Base-by-base conservation (phyloP, 2,329 filamentous ascomycete species). In the Neofusicoccum sp. region DNA sequence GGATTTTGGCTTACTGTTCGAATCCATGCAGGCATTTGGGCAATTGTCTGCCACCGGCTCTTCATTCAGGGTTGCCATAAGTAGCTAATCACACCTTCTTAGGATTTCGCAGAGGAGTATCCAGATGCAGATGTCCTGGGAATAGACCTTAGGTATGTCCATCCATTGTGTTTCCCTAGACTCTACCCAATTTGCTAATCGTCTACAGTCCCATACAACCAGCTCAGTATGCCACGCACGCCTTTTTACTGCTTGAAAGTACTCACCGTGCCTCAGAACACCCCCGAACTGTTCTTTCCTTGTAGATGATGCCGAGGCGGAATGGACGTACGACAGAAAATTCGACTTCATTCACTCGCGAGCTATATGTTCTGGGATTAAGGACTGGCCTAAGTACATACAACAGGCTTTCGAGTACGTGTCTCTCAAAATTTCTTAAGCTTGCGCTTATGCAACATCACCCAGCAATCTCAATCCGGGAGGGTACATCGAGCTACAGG, bases 321-420 rank as follows among this genome's bases (percentile, higher is more conserved):
- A 84, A 8, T 89, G 87, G 87, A 73, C 80, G 33, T 85, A 84
- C 52, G 75, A 78, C 6, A 72, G 80, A 33, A 72, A 71, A 11
- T 87, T 85, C 68, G 86, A 89, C 70, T 83, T 84, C 66, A 83
- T 89, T 79, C 79, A 84, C 80, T 70, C 81, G 70, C 70, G 82
- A 67, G 69, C 82, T 77, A 78, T 85, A 79, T 69, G 80, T 66
- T 81, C 81, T 36, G 80, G 81, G 11, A 79, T 90, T 48, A 77
- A 79, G 12, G 78, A 89, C 67, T 87, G 85, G 73, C 72, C 74
- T 2, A 74, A 75, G 11, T 76, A 88, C 63, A 71, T 86, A 16
- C 71, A 79, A 31, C 78, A 81, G 62, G 66, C 67, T 41, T 71
- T 68, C 54, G 43, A 45, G 49, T 48, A 29, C 11, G 45, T 48